Conservation (phyloP, 768 basidiomycete genomes). For the Boletus reticuloceps region DNA sequence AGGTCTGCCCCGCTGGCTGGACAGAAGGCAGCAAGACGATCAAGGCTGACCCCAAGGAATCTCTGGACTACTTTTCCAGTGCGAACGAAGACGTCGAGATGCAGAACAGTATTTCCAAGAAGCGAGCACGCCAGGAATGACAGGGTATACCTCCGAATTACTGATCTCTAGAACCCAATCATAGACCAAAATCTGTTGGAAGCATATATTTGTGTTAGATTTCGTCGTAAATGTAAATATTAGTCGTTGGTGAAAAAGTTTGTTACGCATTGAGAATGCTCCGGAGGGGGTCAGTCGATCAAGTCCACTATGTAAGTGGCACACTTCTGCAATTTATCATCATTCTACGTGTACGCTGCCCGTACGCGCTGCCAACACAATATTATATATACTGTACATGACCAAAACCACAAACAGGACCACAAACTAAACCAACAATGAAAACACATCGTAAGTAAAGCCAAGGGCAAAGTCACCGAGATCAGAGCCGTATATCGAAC, state of each 20-base stretch:
- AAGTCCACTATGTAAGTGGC: too few relatives aligned
- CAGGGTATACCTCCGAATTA: neutral
- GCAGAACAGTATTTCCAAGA: constrained; percentile 47
- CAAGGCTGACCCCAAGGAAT: constrained; percentile 71
- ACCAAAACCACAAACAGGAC: neutral
- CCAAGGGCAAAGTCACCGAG: too few relatives aligned
- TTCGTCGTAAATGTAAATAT: neutral
- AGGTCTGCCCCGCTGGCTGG: constrained; percentile 94
- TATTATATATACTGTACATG: neutral
- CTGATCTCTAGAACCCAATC: neutral
- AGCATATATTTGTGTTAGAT: neutral
- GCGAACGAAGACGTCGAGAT: constrained; percentile 28
- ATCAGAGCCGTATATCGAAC: too few relatives aligned
- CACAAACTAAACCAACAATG: neutral
- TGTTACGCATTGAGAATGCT: neutral
- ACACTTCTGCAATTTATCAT: too few relatives aligned
- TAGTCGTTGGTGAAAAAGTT: neutral
- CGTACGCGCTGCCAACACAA: too few relatives aligned
- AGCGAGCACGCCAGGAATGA: constrained; percentile 55
- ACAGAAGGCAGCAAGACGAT: constrained; percentile 77
- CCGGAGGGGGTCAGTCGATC: too few relatives aligned
- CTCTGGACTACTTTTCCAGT: constrained; percentile 68
- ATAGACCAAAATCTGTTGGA: neutral
- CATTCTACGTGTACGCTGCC: too few relatives aligned
- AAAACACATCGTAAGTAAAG: neutral